A percentile compares a stretch with the other conserved stretches of the same genome.
These are phyloP conservation scores for Penicillium carneum DNA, from an alignment of 2,329 filamentous ascomycete species.

Conservation along the genomic window DNA sequence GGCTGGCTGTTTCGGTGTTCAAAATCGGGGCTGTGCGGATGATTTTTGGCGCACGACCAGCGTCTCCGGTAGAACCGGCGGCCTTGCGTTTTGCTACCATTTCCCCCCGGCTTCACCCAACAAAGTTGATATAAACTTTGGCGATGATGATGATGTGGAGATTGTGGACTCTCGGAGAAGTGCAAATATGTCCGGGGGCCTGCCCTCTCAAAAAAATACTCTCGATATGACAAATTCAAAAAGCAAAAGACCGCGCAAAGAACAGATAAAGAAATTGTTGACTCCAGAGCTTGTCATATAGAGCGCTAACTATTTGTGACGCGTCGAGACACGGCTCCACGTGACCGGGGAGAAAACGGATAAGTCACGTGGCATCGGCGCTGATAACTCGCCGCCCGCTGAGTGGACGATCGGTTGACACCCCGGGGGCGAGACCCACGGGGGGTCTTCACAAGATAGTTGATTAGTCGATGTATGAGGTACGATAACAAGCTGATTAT, in stretches of 20 bases:
- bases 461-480: not conserved
- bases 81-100: slow-evolving; percentile 17
- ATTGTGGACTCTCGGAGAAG: not conserved
- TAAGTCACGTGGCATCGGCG: not conserved
- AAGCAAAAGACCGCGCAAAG: not conserved
- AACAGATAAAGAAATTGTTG: not conserved
- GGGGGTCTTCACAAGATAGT: not conserved
- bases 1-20: slow-evolving; percentile 17
- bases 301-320: not conserved
- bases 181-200: not conserved
- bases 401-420: not conserved
- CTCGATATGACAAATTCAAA: not conserved
- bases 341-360: not conserved
- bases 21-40: not conserved
- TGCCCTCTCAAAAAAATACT: too few relatives aligned
- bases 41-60: slow-evolving; percentile 3
- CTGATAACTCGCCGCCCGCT: slow-evolving; percentile 2
- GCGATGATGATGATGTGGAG: not conserved
- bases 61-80: not conserved
- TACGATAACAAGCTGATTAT: not conserved
- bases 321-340: not conserved
- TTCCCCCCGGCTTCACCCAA: not conserved
- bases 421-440: not conserved
- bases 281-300: slow-evolving; percentile 2
- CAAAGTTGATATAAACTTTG: not conserved